Conservation (phyloP, 495 filamentous ascomycete genomes). For the Neohortaea acidophila region DNA sequence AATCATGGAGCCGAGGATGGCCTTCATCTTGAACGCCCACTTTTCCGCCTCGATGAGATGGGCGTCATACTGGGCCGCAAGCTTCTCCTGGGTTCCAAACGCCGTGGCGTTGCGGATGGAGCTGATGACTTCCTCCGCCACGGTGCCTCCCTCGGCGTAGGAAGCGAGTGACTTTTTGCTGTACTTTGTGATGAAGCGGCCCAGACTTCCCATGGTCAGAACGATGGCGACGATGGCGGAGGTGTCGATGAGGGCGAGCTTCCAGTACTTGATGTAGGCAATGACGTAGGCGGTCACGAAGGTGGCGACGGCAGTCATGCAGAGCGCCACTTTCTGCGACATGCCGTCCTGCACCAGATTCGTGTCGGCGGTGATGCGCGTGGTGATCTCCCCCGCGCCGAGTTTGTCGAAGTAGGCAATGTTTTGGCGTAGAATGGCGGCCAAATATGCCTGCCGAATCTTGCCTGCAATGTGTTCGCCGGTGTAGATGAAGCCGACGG, state of each 20-base stretch:
- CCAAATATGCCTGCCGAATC: constrained; percentile 70
- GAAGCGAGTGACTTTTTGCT: constrained; percentile 61
- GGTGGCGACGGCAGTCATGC: constrained; percentile 55
- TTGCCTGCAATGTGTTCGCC: constrained; percentile 79
- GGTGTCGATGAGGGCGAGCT: constrained; percentile 63
- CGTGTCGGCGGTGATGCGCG: constrained; percentile 79
- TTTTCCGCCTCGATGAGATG: constrained; percentile 58
- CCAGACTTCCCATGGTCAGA: constrained; percentile 57
- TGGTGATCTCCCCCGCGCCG: constrained; percentile 84
- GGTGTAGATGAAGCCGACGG: constrained; percentile 82
- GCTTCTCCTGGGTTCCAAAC: constrained; percentile 79
- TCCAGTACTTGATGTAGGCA: constrained; percentile 74
- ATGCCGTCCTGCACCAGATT: constrained; percentile 80
- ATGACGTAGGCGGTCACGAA: constrained; percentile 84
- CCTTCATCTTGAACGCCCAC: constrained; percentile 63
- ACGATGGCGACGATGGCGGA: constrained; percentile 62
- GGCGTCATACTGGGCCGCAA: constrained; percentile 67
- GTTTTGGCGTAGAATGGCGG: constrained; percentile 75
- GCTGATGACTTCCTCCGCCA: constrained; percentile 90
- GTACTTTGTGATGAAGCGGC: constrained; percentile 60
- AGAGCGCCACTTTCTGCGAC: constrained; percentile 71
- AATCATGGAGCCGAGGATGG: constrained; percentile 57
- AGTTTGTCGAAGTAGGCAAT: constrained; percentile 87
- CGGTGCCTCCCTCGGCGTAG: constrained; percentile 69
- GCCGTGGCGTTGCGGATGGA: constrained; percentile 87